Conservation (phyloP, 176 grass and related monocot genomes). For the Elaeis guineensis region DNA sequence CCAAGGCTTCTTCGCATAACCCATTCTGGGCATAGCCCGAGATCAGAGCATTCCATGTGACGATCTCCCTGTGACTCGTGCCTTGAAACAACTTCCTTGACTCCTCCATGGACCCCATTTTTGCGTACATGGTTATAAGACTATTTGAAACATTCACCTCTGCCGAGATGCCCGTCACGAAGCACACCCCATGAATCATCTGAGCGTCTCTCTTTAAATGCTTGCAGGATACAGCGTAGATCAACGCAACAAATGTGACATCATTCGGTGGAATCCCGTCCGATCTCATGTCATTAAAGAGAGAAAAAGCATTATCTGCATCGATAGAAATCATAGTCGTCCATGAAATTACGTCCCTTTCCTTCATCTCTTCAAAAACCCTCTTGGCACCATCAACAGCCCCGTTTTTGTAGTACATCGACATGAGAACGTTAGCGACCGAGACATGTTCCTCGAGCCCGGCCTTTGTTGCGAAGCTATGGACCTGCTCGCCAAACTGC, state of each 20-base stretch:
- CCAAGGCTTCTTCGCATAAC: constrained; percentile 39
- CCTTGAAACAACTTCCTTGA: constrained; percentile 44
- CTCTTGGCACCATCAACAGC: constrained; percentile 23
- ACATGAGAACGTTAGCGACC: constrained; percentile 66
- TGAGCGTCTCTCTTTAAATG: constrained; percentile 29
- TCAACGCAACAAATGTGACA: constrained; percentile 75
- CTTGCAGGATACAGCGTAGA: constrained; percentile 39
- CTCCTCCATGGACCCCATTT: constrained; percentile 35
- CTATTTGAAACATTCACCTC: constrained; percentile 44
- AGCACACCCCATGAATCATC: constrained; percentile 58
- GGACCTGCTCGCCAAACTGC: constrained; percentile 52
- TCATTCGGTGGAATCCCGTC: constrained; percentile 55
- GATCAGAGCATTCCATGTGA: constrained; percentile 80
- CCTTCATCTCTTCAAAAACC: constrained; percentile 37
- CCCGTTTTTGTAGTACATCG: constrained; percentile 72
- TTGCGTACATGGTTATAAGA: constrained; percentile 87
- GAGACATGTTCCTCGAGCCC: constrained; percentile 35
- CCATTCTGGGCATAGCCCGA: constrained; percentile 74
- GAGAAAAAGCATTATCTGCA: constrained; percentile 23
- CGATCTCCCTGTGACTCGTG: constrained; percentile 34
- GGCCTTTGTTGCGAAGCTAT: constrained; percentile 50
- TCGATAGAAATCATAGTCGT: constrained; percentile 79
- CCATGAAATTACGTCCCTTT: constrained; percentile 68
- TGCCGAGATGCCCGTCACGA: constrained; percentile 39
- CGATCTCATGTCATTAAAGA: constrained; percentile 56